These are phyloP conservation scores for Aureobasidium sp. DNA, from an alignment of 2,329 filamentous ascomycete genomes.

Conservation along the genomic window DNA sequence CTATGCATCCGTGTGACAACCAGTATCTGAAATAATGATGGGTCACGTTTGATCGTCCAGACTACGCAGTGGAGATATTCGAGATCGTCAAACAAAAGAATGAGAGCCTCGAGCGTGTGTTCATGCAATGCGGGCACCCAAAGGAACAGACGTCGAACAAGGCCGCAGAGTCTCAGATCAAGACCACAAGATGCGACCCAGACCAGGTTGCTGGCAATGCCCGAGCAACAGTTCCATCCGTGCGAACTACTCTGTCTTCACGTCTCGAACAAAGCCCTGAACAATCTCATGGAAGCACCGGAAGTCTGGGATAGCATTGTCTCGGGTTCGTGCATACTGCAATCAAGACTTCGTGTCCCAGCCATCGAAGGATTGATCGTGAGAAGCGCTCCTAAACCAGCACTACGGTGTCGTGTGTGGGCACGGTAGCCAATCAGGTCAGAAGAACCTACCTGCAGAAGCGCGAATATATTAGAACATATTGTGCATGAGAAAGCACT, in stretches of 20 bases:
- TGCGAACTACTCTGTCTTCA: neutral
- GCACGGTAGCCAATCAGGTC: neutral
- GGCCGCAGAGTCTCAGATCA: neutral
- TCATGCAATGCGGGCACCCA: neutral
- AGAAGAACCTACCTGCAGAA: neutral
- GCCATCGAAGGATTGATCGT: neutral
- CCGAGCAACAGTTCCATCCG: neutral
- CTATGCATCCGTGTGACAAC: neutral
- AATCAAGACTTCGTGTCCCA: neutral
- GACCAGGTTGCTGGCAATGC: neutral
- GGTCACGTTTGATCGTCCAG: neutral
- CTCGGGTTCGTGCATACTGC: neutral
- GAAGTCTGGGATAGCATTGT: neutral
- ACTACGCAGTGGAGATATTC: too few relatives aligned
- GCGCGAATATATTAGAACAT: neutral
- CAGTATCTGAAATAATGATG: neutral
- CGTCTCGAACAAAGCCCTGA: neutral
- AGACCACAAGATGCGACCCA: neutral
- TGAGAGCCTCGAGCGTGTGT: neutral
- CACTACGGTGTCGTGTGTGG: neutral
- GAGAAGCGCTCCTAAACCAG: neutral
- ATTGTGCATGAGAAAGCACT: neutral
- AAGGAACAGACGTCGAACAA: neutral
- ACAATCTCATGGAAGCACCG: neutral
- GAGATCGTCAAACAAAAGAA: neutral